These are phyloP conservation scores for Rhodotorula toruloides DNA, from an alignment of 768 basidiomycete species.

Conservation along the genomic window DNA sequence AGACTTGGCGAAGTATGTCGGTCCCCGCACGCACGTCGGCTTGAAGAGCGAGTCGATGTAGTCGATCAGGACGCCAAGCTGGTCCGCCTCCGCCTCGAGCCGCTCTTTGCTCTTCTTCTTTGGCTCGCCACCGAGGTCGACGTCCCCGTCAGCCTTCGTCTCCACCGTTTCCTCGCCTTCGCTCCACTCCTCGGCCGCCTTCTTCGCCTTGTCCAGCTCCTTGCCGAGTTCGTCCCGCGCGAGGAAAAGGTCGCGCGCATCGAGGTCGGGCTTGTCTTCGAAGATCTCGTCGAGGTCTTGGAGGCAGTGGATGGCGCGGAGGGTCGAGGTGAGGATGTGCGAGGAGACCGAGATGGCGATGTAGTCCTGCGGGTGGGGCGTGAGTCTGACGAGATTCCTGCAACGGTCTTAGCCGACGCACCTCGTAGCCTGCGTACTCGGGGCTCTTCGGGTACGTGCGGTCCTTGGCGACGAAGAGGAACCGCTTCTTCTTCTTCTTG, in stretches of 20 bases:
- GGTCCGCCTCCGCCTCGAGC: constrained; percentile 49
- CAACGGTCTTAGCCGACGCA: not conserved
- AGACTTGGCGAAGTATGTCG: not conserved
- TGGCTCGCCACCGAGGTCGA: not conserved
- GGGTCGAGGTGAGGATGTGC: not conserved
- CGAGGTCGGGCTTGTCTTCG: constrained; percentile 19
- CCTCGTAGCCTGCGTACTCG: constrained; percentile 1
- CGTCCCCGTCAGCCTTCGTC: not conserved
- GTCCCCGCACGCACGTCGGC: not conserved
- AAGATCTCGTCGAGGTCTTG: constrained; percentile 7
- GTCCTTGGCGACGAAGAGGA: not conserved
- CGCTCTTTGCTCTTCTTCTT: constrained; percentile 44
- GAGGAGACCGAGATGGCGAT: constrained; percentile 1
- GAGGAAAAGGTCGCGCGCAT: constrained; percentile 42
- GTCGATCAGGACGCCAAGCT: constrained; percentile 54
- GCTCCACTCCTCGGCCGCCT: constrained; percentile 45
- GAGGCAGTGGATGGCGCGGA: constrained; percentile 6
- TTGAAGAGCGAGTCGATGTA: constrained; percentile 47
- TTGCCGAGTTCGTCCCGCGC: constrained; percentile 53
- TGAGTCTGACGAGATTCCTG: too few species aligned
- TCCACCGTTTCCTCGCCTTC: not conserved
- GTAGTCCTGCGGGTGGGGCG: not conserved
- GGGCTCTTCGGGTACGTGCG: not conserved
- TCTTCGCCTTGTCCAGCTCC: constrained; percentile 46
- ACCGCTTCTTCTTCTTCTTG: not conserved